Evolutionary conservation across 2,329 filamentous ascomycete species (phyloP).

Genomic region (Verticillium tricorpus): DNA sequence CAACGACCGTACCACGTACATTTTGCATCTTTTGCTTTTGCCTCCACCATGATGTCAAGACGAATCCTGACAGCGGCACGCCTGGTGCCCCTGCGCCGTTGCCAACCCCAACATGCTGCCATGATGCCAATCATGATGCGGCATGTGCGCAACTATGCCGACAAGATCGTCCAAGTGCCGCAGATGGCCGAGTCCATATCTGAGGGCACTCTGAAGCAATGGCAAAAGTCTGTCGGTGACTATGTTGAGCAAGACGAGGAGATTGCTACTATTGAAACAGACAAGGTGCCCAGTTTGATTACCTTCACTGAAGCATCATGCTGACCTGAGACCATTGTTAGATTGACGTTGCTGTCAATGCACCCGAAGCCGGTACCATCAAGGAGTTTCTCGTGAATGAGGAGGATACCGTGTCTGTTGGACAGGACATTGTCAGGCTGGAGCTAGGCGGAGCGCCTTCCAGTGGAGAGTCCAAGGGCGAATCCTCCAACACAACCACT

Average conservation of each 20-base stretch:
- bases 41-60: constrained; percentile 37
- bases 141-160: constrained; percentile 64
- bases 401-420: constrained; percentile 92
- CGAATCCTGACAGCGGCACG: constrained; percentile 37
- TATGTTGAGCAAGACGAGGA: constrained; percentile 95
- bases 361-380: constrained; percentile 83
- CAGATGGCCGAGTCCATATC: constrained; percentile 99
- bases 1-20: background rate
- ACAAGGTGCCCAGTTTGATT: constrained; percentile 64
- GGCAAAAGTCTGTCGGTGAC: constrained; percentile 87
- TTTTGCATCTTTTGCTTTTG: background rate
- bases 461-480: constrained; percentile 28
- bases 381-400: constrained; percentile 89
- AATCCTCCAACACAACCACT: background rate
- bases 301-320: background rate
- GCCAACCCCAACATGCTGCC: constrained; percentile 19
- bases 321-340: constrained; percentile 27
- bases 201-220: constrained; percentile 94
- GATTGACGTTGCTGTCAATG: constrained; percentile 97
- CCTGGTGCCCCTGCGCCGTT: constrained; percentile 37
- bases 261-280: constrained; percentile 97
- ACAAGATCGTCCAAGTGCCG: constrained; percentile 86
- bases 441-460: constrained; percentile 65
- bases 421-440: constrained; percentile 83
- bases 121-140: constrained; percentile 35